Conservation (phyloP, 768 basidiomycete genomes). For the Tulasnella calospora region DNA sequence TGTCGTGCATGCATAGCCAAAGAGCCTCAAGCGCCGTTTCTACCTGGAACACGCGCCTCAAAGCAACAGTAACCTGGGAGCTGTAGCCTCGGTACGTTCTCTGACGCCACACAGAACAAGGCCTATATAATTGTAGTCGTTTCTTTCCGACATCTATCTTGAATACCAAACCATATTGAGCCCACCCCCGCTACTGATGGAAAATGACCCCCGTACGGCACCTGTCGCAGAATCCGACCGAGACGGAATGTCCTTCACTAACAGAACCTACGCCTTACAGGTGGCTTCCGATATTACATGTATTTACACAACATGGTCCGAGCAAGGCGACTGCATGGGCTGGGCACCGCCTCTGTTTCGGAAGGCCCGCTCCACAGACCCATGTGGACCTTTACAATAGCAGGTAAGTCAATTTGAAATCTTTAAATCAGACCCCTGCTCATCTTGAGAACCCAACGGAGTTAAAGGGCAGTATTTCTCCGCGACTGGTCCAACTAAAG, state of each 20-base stretch:
- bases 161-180: background rate
- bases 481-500: background rate
- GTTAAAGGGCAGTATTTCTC: background rate
- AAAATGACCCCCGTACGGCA: background rate
- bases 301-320: background rate
- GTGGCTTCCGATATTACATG: background rate
- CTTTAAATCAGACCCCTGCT: background rate
- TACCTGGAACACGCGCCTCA: no score
- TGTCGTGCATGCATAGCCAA: no score
- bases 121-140: background rate
- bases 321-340: background rate
- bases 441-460: background rate
- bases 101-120: no score
- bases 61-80: no score
- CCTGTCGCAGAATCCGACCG: background rate
- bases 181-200: background rate
- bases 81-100: no score
- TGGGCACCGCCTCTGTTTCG: background rate
- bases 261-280: background rate
- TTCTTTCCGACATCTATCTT: background rate
- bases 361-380: background rate
- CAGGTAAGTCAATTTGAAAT: background rate
- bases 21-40: no score
- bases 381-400: background rate
- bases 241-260: background rate